Percentiles rank a stretch among this genome's conserved stretches.
These are phyloP conservation scores for Paracoccidioides brasiliensis DNA, from an alignment of 2,329 filamentous ascomycete genomes.

Conservation along the genomic window DNA sequence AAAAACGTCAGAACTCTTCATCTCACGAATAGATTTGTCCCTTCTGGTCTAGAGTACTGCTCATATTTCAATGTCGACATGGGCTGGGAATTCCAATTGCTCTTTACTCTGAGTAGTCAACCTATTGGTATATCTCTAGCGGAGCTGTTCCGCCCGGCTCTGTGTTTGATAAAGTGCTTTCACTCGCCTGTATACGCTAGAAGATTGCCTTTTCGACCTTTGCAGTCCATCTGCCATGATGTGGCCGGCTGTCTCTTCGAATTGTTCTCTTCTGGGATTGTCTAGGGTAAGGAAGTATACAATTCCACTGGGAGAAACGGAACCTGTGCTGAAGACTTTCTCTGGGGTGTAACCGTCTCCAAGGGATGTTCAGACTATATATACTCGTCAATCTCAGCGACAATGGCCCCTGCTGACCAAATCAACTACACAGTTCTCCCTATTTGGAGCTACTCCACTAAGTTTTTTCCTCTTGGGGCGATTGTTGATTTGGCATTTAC, in stretches of 20 bases:
- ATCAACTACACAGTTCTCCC: no score
- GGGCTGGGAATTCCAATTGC: slow-evolving; percentile 16
- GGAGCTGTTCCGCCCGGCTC: slow-evolving; percentile 50
- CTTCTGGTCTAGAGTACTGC: background rate
- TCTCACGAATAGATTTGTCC: background rate
- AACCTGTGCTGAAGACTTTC: slow-evolving; percentile 17
- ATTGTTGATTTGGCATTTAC: slow-evolving; percentile 36
- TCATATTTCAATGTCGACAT: slow-evolving; percentile 14
- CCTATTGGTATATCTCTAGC: slow-evolving; percentile 50
- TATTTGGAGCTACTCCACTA: slow-evolving; percentile 42
- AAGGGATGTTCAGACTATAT: slow-evolving; percentile 53
- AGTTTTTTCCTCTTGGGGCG: slow-evolving; percentile 56
- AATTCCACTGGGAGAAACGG: background rate
- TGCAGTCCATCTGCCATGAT: slow-evolving; percentile 47
- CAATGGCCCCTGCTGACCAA: no score
- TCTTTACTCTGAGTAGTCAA: slow-evolving; percentile 25
- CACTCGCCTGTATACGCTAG: background rate
- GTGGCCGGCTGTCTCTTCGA: slow-evolving; percentile 53
- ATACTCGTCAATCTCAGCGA: slow-evolving; percentile 48
- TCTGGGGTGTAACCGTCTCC: slow-evolving; percentile 55
- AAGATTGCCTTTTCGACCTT: slow-evolving; percentile 3
- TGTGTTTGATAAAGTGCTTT: slow-evolving; percentile 34
- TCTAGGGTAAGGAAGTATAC: slow-evolving; percentile 48
- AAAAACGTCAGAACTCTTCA: slow-evolving; percentile 10
- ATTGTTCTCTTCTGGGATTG: slow-evolving; percentile 54